Percentiles rank a stretch among this genome's conserved stretches.
Evolutionary conservation across 176 grass and related monocot genomes (phyloP).

Genomic region (Aegilops bicornis): DNA sequence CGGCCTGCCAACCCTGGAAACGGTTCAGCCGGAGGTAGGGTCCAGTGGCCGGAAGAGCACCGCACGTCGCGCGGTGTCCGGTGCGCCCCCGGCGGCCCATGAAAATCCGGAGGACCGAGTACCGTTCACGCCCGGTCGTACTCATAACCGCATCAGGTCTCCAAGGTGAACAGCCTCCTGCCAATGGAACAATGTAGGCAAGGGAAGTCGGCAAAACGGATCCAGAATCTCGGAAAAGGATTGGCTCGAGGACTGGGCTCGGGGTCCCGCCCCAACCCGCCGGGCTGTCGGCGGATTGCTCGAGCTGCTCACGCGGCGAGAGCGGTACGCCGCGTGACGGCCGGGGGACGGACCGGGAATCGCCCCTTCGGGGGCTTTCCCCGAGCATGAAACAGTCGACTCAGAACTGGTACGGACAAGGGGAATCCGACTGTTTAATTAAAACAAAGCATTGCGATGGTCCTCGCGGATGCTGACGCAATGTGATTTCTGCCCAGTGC

Average conservation of each 20-base stretch:
- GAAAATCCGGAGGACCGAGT: conserved; percentile 69
- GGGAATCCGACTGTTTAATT: conserved; percentile 81
- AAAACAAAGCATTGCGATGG: conserved; percentile 87
- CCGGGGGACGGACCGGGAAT: conserved; percentile 21
- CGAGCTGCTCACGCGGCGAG: conserved; percentile 31
- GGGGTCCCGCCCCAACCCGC: no score
- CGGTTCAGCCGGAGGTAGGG: not conserved
- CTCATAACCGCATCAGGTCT: conserved; percentile 72
- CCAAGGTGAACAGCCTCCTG: conserved; percentile 70
- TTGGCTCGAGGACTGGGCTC: no score
- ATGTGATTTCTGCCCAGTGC: conserved; percentile 76
- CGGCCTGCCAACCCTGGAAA: not conserved
- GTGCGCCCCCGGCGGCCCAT: conserved; percentile 54
- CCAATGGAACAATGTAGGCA: conserved; percentile 75
- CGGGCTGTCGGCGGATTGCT: conserved; percentile 33
- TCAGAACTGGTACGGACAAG: conserved; percentile 44
- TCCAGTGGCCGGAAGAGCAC: conserved; percentile 60
- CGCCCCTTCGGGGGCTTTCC: not conserved
- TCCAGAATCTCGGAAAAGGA: conserved; percentile 33
- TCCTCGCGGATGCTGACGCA: conserved; percentile 66
- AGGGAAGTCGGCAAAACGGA: conserved; percentile 83
- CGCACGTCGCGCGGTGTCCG: conserved; percentile 66
- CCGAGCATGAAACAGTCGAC: not conserved
- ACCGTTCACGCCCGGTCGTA: conserved; percentile 47
- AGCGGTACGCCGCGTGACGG: conserved; percentile 34